phyloP scores from a whole-genome alignment of 371 early-diverging fungal species.

The Dipsacomyces acuminosporus region DNA sequence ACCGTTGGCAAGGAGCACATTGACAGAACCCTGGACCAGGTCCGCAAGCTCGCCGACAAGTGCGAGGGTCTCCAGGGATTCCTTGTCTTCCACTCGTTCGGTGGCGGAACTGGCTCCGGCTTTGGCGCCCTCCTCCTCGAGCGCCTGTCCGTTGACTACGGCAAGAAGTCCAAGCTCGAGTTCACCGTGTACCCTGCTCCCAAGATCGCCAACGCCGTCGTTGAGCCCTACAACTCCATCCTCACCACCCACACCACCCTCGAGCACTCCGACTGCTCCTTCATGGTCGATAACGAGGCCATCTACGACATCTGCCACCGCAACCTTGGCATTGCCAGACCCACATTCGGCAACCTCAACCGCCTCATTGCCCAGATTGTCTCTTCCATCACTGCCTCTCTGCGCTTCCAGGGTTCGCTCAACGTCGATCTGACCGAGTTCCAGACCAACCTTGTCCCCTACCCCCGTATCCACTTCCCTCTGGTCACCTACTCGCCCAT shows the following conservation, averaged over 20 bases:
- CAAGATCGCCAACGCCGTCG: constrained; percentile 96
- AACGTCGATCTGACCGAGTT: constrained; percentile 97
- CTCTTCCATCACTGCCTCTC: constrained; percentile 98
- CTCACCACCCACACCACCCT: constrained; percentile 98
- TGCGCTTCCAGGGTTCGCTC: constrained; percentile 96
- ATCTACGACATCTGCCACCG: constrained; percentile 99
- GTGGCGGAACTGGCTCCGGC: constrained; percentile 99
- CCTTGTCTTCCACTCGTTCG: constrained; percentile 97
- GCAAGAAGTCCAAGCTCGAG: constrained; percentile 98
- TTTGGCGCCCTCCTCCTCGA: constrained; percentile 98
- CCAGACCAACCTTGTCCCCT: constrained; percentile 96
- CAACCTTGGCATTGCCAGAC: constrained; percentile 97
- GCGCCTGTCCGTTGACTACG: constrained; percentile 94
- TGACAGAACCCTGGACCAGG: constrained; percentile 93
- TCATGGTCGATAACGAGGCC: constrained; percentile 99
- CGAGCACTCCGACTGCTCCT: constrained; percentile 98
- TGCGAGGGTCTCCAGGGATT: constrained; percentile 97
- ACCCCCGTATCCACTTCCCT: constrained; percentile 95
- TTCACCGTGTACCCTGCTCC: constrained; percentile 99
- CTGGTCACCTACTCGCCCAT: constrained; percentile 94
- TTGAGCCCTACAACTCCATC: constrained; percentile 98
- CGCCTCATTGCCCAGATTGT: constrained; percentile 99
- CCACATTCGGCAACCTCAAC: constrained; percentile 98
- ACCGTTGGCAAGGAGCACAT: constrained; percentile 98
- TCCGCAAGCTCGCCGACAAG: constrained; percentile 96